Percentiles rank a stretch among this genome's conserved stretches.
phyloP scores from a whole-genome alignment of 2,329 filamentous ascomycete species.

The Dothidotthia symphoricarpi region DNA sequence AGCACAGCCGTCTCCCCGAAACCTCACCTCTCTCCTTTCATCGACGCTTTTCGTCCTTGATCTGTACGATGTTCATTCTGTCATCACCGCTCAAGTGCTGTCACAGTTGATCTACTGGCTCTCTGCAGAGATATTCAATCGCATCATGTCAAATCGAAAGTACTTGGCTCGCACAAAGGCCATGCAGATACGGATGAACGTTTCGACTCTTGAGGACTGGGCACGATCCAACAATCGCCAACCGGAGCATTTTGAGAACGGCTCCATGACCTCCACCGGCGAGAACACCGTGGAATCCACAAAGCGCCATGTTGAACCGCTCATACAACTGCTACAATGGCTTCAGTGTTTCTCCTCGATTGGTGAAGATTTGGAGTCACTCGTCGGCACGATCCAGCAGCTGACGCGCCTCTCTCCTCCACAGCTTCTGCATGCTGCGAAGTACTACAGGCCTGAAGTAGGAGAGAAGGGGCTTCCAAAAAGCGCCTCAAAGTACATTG shows the following conservation, averaged over 20 bases:
- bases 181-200: slow-evolving; percentile 99
- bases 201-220: slow-evolving; percentile 95
- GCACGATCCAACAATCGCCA: slow-evolving; percentile 88
- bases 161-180: slow-evolving; percentile 95
- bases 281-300: slow-evolving; percentile 85
- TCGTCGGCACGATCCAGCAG: slow-evolving; percentile 86
- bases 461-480: slow-evolving; percentile 91
- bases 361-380: slow-evolving; percentile 82
- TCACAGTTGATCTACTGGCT: slow-evolving; percentile 96
- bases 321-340: slow-evolving; percentile 95
- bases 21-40: slow-evolving; percentile 91
- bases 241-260: slow-evolving; percentile 92
- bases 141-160: slow-evolving; percentile 93
- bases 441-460: slow-evolving; percentile 91
- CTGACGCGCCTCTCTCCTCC: slow-evolving; percentile 79
- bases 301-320: slow-evolving; percentile 78
- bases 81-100: slow-evolving; percentile 88
- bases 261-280: slow-evolving; percentile 78
- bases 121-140: slow-evolving; percentile 93
- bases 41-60: slow-evolving; percentile 96
- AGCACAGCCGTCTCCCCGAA: slow-evolving; percentile 87
- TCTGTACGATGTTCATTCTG: slow-evolving; percentile 97
- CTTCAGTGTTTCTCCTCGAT: slow-evolving; percentile 95
- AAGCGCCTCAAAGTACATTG: slow-evolving; percentile 81
- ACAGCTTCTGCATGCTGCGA: slow-evolving; percentile 87